These are phyloP conservation scores for Klebsormidium nitens DNA, from an alignment of 139 green algal species.

Conservation along the genomic window DNA sequence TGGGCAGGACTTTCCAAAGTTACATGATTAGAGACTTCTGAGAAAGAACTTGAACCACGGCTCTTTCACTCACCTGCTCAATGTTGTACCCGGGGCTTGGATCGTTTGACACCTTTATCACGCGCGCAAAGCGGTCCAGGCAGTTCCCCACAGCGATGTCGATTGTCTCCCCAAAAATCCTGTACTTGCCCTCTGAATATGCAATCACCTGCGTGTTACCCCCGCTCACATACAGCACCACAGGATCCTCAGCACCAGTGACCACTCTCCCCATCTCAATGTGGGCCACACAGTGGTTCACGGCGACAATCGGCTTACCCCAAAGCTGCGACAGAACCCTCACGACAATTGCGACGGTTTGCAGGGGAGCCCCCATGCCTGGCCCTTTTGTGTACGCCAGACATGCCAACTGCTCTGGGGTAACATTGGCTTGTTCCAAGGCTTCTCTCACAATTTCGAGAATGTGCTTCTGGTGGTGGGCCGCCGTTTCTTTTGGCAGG, in stretches of 20 bases:
- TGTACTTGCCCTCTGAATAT: slow-evolving; percentile 71
- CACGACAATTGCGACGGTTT: slow-evolving; percentile 68
- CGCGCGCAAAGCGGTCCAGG: slow-evolving; percentile 79
- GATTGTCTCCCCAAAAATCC: slow-evolving; percentile 93
- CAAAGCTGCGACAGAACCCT: slow-evolving; percentile 61
- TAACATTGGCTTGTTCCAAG: slow-evolving; percentile 44
- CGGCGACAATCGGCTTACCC: slow-evolving; percentile 59
- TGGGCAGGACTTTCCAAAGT: no score
- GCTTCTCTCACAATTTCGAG: slow-evolving; percentile 15
- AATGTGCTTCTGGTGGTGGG: slow-evolving; percentile 66
- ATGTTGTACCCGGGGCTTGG: slow-evolving; percentile 86
- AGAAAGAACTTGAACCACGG: no score
- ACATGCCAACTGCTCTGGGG: slow-evolving; percentile 49
- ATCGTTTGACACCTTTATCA: slow-evolving; percentile 54
- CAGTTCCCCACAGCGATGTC: slow-evolving; percentile 90
- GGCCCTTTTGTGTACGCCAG: slow-evolving; percentile 86
- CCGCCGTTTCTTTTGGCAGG: slow-evolving; percentile 73
- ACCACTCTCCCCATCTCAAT: slow-evolving; percentile 90
- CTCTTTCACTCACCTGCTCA: slow-evolving; percentile 63
- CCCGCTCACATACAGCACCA: slow-evolving; percentile 86
- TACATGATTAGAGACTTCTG: no score
- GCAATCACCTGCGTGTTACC: slow-evolving; percentile 93
- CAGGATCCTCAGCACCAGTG: slow-evolving; percentile 72
- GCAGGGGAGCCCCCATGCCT: slow-evolving; percentile 72
- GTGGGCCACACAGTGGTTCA: slow-evolving; percentile 88